Base-by-base conservation (phyloP, 305 asterid genomes). In the Andrographis paniculata region DNA sequence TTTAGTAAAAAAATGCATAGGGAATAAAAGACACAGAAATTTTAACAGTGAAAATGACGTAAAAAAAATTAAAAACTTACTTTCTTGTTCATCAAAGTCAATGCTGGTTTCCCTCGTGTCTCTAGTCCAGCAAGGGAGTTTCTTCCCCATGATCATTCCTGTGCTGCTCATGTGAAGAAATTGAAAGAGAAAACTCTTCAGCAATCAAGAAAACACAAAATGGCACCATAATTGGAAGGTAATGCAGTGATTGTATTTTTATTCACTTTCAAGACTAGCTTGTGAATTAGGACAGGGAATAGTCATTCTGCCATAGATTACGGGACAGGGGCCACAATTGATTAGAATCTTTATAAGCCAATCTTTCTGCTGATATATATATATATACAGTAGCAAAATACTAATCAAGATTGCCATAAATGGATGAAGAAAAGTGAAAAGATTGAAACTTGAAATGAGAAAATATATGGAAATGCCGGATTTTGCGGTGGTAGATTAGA, bases 1-100 rank as follows among this genome's bases (percentile, higher is more conserved):
- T 24, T 24, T 24, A 24, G 8, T 3, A 24, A 24, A 24, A 24
- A 24, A 24, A 24, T 24, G 8, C 4, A 24, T 24, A 24, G 8
- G 8, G 4, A 24, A 24, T 3, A 8, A 24, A 24, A 24, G 8
- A 24, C 4, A 24, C 30, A 3, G 30, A 8, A 3, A 24, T 24
- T 24, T 24, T 24, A n/a, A 24, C 8, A 24, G 30, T 4, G 30
- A 8, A 24, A 8, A 24, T 14, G 20, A 27, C 17, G 21, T 17
- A 58, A 55, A 52, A 62, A 40, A 40, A 42, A 67, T 69, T 73
- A 52, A 62, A 40, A 40, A 42, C 68, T 69, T 73, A 87, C 94
- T 69, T 39, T 84, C 84, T 58, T 76, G 78, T 51, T 81, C 92
- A 68, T 87, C 95, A 55, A 84, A 84, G 75, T 84, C 94, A 48